These are phyloP conservation scores for Flaveria ramosissima DNA, from an alignment of 129 eudicot species.

Conservation along the genomic window DNA sequence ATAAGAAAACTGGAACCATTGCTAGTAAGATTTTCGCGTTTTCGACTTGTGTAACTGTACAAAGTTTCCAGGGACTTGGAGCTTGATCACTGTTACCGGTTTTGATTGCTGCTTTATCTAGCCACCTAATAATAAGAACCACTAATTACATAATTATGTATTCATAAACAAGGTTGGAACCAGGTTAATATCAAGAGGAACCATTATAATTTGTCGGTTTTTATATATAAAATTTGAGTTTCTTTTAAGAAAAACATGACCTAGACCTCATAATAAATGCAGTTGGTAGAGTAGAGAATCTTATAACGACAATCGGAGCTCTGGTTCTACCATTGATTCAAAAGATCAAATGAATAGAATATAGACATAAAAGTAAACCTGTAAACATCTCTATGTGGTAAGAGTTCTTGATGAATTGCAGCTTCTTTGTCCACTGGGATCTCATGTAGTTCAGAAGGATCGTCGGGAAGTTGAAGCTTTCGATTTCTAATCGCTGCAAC, in stretches of 20 bases:
- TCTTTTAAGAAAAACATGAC: too few species aligned
- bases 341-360: background rate
- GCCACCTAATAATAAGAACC: constrained; percentile 40
- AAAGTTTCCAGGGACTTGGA: constrained; percentile 62
- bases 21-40: constrained; percentile 60
- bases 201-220: too few species aligned
- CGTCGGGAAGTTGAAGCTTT: constrained; percentile 53
- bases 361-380: constrained; percentile 35
- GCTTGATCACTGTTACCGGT: constrained; percentile 3
- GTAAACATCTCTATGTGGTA: constrained; percentile 58
- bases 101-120: constrained; percentile 69
- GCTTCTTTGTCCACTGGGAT: constrained; percentile 53
- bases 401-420: constrained; percentile 41
- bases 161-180: too few species aligned
- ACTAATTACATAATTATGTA: background rate
- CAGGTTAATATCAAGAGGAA: too few species aligned
- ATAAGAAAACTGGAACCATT: constrained; percentile 55
- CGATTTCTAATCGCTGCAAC: constrained; percentile 65
- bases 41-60: constrained; percentile 79
- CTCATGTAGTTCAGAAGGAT: constrained; percentile 51
- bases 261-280: too few species aligned
- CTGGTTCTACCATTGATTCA: too few species aligned
- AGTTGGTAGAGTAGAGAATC: too few species aligned
- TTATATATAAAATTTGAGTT: too few species aligned
- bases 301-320: too few species aligned